Evolutionary conservation across 352 stramenopile genomes (phyloP).

Genomic region (Pythium aquatile): DNA sequence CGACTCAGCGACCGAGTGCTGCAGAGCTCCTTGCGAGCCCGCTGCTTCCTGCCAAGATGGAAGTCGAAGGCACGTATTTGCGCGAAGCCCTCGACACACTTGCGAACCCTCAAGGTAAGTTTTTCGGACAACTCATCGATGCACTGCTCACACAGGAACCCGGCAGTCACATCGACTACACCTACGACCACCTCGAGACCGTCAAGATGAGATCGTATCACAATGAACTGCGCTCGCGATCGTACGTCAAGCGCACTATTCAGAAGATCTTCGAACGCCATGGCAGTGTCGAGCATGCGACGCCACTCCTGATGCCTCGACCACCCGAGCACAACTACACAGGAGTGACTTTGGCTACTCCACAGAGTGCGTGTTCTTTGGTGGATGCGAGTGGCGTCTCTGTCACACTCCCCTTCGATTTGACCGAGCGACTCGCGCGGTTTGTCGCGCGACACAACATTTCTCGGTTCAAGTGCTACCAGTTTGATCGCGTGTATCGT

Average conservation of each 20-base stretch:
- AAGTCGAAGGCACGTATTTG: constrained; percentile 82
- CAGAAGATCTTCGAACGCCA: constrained; percentile 85
- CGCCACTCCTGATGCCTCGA: constrained; percentile 76
- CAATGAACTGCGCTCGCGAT: constrained; percentile 58
- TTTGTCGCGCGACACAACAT: constrained; percentile 84
- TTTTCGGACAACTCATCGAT: constrained; percentile 86
- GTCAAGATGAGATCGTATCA: constrained; percentile 76
- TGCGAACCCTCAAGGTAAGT: constrained; percentile 86
- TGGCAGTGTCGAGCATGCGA: constrained; percentile 73
- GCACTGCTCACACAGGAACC: constrained; percentile 72
- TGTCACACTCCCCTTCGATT: constrained; percentile 79
- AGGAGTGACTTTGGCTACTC: constrained; percentile 48
- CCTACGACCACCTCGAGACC: constrained; percentile 80
- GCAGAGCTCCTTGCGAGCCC: constrained; percentile 67
- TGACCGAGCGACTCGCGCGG: constrained; percentile 78
- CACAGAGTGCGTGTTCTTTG: constrained; percentile 61
- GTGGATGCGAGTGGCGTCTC: constrained; percentile 76
- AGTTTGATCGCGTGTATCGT: constrained; percentile 84
- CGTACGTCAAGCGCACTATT: constrained; percentile 64
- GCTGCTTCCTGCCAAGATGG: constrained; percentile 77
- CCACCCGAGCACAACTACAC: constrained; percentile 65
- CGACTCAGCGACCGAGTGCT: constrained; percentile 62
- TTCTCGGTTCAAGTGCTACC: constrained; percentile 77
- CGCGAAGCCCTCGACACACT: constrained; percentile 83
- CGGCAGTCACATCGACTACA: constrained; percentile 83